A percentile compares a stretch with the other conserved stretches of the same genome.
Evolutionary conservation across 352 stramenopile genomes (phyloP).

Genomic region (Nothophytophthora sp.): DNA sequence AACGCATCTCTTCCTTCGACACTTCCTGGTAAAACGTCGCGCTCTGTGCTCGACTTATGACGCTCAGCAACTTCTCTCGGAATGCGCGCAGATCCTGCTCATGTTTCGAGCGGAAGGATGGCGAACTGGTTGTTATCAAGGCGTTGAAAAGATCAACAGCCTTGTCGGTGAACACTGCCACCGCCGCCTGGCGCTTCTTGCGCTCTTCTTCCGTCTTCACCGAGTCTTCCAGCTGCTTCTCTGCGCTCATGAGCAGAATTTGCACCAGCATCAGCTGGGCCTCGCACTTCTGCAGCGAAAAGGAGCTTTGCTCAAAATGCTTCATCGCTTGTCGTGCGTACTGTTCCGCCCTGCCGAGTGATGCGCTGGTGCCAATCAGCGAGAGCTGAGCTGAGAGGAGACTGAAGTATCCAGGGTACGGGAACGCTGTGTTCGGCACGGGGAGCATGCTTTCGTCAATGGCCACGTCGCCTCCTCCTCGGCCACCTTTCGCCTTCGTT

Average conservation of each 20-base stretch:
- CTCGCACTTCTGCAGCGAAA: conserved; percentile 14
- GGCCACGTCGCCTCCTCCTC: conserved; percentile 16
- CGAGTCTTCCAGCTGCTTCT: conserved; percentile 12
- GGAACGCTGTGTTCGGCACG: conserved; percentile 33
- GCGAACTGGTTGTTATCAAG: not conserved
- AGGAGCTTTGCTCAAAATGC: conserved; percentile 15
- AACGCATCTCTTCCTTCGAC: conserved; percentile 24
- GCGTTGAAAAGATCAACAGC: not conserved
- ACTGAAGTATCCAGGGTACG: conserved; percentile 28
- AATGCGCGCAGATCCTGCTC: conserved; percentile 4
- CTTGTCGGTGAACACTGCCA: not conserved
- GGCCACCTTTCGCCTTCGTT: conserved; percentile 19
- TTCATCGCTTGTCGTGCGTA: conserved; percentile 17
- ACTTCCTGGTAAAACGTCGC: conserved; percentile 36
- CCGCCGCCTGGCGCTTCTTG: conserved; percentile 6
- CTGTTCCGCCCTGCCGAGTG: not conserved
- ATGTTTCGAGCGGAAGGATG: conserved; percentile 14
- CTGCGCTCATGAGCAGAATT: conserved; percentile 15
- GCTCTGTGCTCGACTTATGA: conserved; percentile 13
- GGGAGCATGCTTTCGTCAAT: conserved; percentile 25
- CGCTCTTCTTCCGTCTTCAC: conserved; percentile 17
- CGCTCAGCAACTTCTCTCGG: not conserved
- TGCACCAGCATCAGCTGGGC: conserved; percentile 28
- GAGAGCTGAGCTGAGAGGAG: conserved; percentile 29
- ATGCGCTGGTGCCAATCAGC: not conserved